phyloP scores from a whole-genome alignment of 345 rosid species.

The Populus deltoides region DNA sequence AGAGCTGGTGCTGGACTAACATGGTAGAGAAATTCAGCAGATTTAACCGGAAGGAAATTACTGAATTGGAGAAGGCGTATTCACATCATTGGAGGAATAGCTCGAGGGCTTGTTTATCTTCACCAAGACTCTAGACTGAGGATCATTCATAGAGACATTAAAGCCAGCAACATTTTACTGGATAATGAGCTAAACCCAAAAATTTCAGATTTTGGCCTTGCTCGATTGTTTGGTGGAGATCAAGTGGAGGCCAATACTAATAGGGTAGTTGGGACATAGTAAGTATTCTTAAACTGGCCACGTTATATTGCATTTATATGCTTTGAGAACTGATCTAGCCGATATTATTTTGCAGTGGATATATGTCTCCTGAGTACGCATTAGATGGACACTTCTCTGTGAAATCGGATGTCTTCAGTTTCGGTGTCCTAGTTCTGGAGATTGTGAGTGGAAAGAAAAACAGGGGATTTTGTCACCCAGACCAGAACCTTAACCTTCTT shows the following conservation, averaged over 20 bases:
- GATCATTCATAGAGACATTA: constrained; percentile 16
- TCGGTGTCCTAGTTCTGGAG: too few species aligned
- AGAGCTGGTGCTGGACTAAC: neutral
- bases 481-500: neutral
- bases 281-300: neutral
- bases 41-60: neutral
- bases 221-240: neutral
- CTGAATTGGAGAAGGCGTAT: neutral
- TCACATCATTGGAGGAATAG: constrained; percentile 6
- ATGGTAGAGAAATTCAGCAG: constrained; percentile 10
- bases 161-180: too few species aligned
- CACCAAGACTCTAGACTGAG: constrained; percentile 17
- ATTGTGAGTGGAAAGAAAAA: too few species aligned
- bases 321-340: neutral
- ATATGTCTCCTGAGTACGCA: too few species aligned
- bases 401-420: too few species aligned
- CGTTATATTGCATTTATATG: neutral
- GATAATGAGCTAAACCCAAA: neutral
- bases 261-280: neutral
- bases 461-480: neutral
- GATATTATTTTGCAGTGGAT: too few species aligned
- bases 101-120: constrained; percentile 12
- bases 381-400: too few species aligned
- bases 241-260: neutral
- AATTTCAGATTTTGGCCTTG: neutral